A percentile compares a stretch with the other conserved stretches of the same genome.
These are phyloP conservation scores for Penicillium odoratum DNA, from an alignment of 495 filamentous ascomycete genomes.

Conservation along the genomic window DNA sequence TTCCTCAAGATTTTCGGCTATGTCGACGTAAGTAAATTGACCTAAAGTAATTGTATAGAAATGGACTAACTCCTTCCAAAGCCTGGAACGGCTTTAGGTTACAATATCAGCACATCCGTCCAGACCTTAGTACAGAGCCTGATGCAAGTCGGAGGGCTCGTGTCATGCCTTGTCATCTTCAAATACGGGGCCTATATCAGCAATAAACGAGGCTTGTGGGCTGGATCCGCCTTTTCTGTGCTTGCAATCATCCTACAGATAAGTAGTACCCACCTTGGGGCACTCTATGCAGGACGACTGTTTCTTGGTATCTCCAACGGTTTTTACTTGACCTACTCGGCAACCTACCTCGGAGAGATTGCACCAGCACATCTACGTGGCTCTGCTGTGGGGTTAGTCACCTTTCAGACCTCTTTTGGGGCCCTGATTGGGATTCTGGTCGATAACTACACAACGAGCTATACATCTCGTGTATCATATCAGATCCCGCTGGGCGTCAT, in stretches of 20 bases:
- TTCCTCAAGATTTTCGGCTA: conserved; percentile 6
- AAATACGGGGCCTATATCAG: conserved; percentile 6
- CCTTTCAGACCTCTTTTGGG: conserved; percentile 7
- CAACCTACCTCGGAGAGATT: conserved; percentile 6
- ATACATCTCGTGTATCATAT: neutral
- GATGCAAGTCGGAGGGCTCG: neutral
- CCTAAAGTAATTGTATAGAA: neutral
- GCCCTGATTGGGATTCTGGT: conserved; percentile 6
- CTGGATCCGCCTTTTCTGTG: neutral
- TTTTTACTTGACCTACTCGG: conserved; percentile 6
- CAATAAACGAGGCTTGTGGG: conserved; percentile 1
- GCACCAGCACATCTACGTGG: conserved; percentile 6
- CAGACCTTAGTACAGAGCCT: conserved; percentile 9
- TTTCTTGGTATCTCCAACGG: conserved; percentile 9
- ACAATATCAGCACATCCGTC: neutral
- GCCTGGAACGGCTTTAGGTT: neutral
- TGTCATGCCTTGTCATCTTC: conserved; percentile 7
- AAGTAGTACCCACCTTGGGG: neutral
- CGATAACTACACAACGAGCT: conserved; percentile 2
- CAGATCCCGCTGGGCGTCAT: neutral
- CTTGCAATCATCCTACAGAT: neutral
- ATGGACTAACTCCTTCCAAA: neutral
- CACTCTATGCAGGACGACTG: conserved; percentile 2
- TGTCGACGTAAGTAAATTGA: neutral
- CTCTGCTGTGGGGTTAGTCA: conserved; percentile 1